Conservation (phyloP, 257 asterid species). For the Jaltomata sinuosa region DNA sequence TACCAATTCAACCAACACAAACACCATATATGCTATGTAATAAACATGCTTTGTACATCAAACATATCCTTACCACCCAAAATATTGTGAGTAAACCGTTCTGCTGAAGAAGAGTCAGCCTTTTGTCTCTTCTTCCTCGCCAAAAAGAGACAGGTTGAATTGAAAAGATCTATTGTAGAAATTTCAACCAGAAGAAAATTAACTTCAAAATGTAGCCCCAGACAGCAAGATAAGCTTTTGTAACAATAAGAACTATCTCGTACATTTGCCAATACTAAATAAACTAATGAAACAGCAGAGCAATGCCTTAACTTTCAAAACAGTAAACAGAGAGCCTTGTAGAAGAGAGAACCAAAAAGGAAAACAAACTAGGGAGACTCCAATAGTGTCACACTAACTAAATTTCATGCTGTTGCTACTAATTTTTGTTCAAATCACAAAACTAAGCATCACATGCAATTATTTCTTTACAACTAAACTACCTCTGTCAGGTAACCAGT, state of each 20-base stretch:
- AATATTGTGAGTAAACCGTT: constrained; percentile 35
- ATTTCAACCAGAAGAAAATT: constrained; percentile 37
- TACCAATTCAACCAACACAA: background rate
- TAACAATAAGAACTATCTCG: constrained; percentile 17
- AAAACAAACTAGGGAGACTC: background rate
- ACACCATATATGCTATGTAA: background rate
- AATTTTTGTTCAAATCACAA: background rate
- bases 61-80: constrained; percentile 42
- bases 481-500: background rate
- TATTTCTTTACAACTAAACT: background rate
- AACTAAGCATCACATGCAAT: background rate
- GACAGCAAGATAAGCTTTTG: constrained; percentile 7
- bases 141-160: constrained; percentile 35
- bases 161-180: constrained; percentile 40
- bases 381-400: background rate
- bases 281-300: background rate
- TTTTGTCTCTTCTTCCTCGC: constrained; percentile 42
- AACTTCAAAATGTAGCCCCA: constrained; percentile 27
- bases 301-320: background rate
- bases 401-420: background rate
- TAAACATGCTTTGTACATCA: constrained; percentile 24
- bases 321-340: background rate
- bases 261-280: background rate
- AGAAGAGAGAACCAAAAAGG: background rate
- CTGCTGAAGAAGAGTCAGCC: constrained; percentile 38